Conservation (phyloP, 2,329 filamentous ascomycete species). For the Whalleya microplaca region DNA sequence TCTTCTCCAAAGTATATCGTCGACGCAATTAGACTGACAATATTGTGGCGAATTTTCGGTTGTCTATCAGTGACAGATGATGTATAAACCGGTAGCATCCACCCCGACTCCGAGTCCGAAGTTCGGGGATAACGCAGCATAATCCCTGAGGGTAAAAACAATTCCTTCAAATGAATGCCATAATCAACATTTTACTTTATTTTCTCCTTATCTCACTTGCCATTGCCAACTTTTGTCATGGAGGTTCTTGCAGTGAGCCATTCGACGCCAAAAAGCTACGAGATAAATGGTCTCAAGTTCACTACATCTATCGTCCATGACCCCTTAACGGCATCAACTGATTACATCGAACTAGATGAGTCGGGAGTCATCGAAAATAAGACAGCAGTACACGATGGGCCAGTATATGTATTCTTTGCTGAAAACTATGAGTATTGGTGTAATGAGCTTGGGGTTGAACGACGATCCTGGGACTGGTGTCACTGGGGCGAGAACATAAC, state of each 20-base stretch:
- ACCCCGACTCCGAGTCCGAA: background rate
- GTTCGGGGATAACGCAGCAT: background rate
- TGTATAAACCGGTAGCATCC: background rate
- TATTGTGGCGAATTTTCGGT: too few relatives aligned
- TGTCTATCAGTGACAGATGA: too few relatives aligned
- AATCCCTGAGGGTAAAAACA: background rate
- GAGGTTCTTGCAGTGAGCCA: constrained; percentile 31
- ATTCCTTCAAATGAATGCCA: background rate
- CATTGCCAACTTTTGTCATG: constrained; percentile 13
- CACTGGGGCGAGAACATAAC: constrained; percentile 34
- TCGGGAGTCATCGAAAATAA: constrained; percentile 23
- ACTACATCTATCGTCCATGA: constrained; percentile 28
- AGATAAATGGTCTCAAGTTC: constrained; percentile 25
- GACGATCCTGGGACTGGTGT: constrained; percentile 27
- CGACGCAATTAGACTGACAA: too few relatives aligned
- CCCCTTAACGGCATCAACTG: constrained; percentile 16
- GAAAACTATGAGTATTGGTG: constrained; percentile 35
- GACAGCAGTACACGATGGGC: constrained; percentile 30
- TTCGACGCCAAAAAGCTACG: constrained; percentile 16
- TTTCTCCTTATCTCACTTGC: background rate
- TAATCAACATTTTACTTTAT: background rate
- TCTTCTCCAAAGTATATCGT: too few relatives aligned
- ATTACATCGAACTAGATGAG: constrained; percentile 29
- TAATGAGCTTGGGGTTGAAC: constrained; percentile 23
- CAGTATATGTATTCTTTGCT: constrained; percentile 29